Base-by-base conservation (phyloP, 225 moss, liverwort and hornwort genomes). In the Pseudisothecium myosuroides region DNA sequence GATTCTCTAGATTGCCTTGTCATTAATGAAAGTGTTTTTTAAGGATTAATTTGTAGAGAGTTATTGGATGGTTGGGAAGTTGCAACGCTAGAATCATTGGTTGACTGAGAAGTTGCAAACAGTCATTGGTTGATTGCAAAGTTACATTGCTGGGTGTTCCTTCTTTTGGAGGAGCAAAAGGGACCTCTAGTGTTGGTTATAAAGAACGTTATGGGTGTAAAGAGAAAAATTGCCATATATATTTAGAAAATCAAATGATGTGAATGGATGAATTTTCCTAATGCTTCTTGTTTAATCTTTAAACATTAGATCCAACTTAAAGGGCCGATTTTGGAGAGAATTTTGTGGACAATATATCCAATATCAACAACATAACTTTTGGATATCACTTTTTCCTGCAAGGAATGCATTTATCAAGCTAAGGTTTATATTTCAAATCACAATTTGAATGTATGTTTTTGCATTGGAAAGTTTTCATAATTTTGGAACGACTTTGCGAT, bases 1-100 rank as follows among this genome's bases (percentile, higher is more conserved):
- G 15, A 29, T 29, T 73, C 6, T 17, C 0, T 73, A 1, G 2
- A 0, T 2, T 73, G 6, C 11, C 8, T 0, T 6, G 1, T 2
- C 2, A 45, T 1, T 1, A 29, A 45, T 17, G 3, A 73, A 73
- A 73, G 28, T 29, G 1, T 47, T 26, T 6, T 74, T 74, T 6
- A 4, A 47, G 0, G 2, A 2, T 10, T 47, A 29, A 29, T 75
- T 31, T 49, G 31, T 19, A 73, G 2, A 43, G 14, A n/a, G 69
- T n/a, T n/a, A 68, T 68, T 68, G 22, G 12, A 14, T 31, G 31
- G 4, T 0, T 32, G 9, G 7, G 28, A 62, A 29, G 29, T 31
- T 62, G 21, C 29, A 62, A 14, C 1, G 2, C 29, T 15, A 31
- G 8, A 31, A 1, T 8, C 16, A 31, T 31, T 63, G 15, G 1